Percentiles rank a stretch among this genome's conserved stretches.
These are phyloP conservation scores for Trichosanthes truncata DNA, from an alignment of 306 rosid species.

Conservation along the genomic window DNA sequence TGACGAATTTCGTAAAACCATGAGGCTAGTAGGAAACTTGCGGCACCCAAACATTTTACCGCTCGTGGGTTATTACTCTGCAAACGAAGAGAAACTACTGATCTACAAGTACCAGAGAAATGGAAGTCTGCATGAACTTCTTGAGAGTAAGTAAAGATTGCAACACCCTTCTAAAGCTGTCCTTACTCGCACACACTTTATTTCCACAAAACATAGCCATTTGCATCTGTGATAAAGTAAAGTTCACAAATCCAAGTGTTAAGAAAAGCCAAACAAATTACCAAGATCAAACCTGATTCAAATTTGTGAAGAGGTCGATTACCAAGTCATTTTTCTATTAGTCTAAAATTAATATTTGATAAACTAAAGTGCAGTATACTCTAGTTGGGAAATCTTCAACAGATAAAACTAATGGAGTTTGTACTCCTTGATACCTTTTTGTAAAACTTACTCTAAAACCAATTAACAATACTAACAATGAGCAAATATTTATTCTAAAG, in stretches of 20 bases:
- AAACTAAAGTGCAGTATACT: neutral
- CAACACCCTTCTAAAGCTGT: neutral
- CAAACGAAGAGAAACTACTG: constrained; percentile 51
- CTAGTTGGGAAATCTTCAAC: neutral
- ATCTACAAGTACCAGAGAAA: constrained; percentile 62
- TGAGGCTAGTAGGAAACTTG: constrained; percentile 38
- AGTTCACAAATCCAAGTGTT: neutral
- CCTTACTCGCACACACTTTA: neutral
- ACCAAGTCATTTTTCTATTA: neutral
- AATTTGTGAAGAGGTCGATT: neutral
- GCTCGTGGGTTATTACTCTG: constrained; percentile 40
- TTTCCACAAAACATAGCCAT: constrained; percentile 4
- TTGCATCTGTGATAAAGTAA: neutral
- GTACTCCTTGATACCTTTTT: neutral
- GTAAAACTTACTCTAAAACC: neutral
- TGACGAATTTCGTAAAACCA: constrained; percentile 43
- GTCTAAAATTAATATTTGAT: neutral
- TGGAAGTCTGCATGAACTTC: constrained; percentile 61
- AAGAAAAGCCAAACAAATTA: neutral
- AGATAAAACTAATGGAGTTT: neutral
- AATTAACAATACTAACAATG: neutral
- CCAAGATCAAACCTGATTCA: neutral
- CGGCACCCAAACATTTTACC: constrained; percentile 64
- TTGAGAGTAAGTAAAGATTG: constrained; percentile 33
- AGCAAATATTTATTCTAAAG: neutral